Base-by-base conservation (phyloP, 768 basidiomycete species). In the Suillus subaureus region DNA sequence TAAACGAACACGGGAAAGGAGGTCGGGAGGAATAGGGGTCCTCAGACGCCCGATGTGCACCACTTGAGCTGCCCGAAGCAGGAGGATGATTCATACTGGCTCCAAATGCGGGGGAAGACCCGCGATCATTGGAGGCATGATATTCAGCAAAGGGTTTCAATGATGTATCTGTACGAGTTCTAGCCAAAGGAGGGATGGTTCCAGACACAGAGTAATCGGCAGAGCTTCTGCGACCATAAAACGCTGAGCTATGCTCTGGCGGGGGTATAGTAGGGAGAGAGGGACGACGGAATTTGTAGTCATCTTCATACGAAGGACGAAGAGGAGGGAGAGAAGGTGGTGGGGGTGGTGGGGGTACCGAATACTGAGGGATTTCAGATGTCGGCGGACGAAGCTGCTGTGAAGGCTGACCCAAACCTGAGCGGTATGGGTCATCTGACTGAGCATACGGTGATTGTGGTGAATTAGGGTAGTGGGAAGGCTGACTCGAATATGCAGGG, bases 201-300 rank as follows among this genome's bases (percentile, higher is more conserved):
- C 62, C 35, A 49, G 66, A 61, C 4, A 54, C 33, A 12, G 40
- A 51, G 54, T 65, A 65, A 56, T 68, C 68, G 16, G 58, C 26
- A 35, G 68, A 69, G 21, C 63, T 45, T 8, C 68, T 57, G 18
- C 68, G 68, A 33, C 56, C 56, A 43, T 43, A 51, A 33, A 47
- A 31, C 1, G n/a, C 3, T 45, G 65, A 3, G 52, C 51, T 55
- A 28, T 61, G 51, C n/a, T 67, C 68, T 58, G 63, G 56, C 42
- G 68, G 68, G 9, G 67, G 49, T 31, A 68, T 51, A 9, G 54
- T 63, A 3, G 77, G 68, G 4, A 78, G 62, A 33, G 77, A 77
- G n/a, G 75, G 66, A 42, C 75, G 77, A 63, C 77, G 75, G 61
- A 66, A 73, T 64, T 77, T 77, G 63, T 74, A 71, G 26, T 77